Percentiles rank a stretch among this genome's conserved stretches.
phyloP scores from a whole-genome alignment of 129 eudicot species.

The Arctium minus region DNA sequence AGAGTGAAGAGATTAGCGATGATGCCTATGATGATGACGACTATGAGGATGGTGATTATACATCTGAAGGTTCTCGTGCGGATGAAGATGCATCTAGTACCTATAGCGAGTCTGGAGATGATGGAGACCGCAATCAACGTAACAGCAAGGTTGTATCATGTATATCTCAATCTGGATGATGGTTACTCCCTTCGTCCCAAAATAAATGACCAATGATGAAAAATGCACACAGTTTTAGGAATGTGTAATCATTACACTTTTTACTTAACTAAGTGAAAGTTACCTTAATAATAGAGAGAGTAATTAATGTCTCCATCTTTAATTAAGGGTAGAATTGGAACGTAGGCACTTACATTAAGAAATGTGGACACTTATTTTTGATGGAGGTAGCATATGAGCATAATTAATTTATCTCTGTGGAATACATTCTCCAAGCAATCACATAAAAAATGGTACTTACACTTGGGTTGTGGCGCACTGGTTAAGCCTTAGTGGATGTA shows the following conservation, averaged over 20 bases:
- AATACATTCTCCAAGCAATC: neutral
- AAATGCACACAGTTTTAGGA: neutral
- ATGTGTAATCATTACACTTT: neutral
- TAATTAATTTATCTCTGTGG: neutral
- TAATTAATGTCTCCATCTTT: neutral
- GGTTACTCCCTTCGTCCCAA: neutral
- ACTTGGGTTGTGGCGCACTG: too few relatives aligned
- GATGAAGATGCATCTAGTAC: constrained; percentile 57
- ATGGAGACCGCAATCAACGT: constrained; percentile 15
- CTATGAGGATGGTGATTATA: constrained; percentile 48
- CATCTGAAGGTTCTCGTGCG: constrained; percentile 45
- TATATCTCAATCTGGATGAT: neutral
- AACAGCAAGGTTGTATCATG: constrained; percentile 44
- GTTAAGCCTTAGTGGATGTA: too few relatives aligned
- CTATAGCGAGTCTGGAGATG: constrained; percentile 42
- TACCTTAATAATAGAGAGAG: neutral
- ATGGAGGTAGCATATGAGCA: neutral
- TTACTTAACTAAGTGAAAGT: neutral
- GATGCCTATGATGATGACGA: constrained; percentile 57
- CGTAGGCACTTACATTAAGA: neutral
- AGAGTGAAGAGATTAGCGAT: constrained; percentile 75
- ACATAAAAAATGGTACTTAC: neutral
- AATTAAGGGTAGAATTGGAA: neutral
- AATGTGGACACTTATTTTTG: too few relatives aligned
- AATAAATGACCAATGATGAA: neutral